These are phyloP conservation scores for Neonectria hederae DNA, from an alignment of 2,329 filamentous ascomycete genomes.

Conservation along the genomic window DNA sequence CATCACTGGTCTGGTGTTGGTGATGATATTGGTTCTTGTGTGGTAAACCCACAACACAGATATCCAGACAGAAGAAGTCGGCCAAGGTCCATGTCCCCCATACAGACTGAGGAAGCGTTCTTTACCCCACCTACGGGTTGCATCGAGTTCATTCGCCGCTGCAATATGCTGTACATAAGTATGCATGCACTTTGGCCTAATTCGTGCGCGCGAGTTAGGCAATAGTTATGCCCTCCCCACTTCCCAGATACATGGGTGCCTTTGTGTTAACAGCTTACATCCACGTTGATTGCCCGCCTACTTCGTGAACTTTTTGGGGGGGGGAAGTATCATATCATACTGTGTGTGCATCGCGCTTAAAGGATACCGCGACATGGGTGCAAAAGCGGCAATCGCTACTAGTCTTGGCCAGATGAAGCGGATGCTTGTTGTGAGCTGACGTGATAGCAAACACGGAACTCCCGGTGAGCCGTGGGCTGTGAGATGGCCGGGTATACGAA, in stretches of 20 bases:
- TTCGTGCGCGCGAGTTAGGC: conserved; percentile 7
- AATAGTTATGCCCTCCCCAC: conserved; percentile 6
- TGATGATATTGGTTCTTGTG: background rate
- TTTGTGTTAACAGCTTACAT: background rate
- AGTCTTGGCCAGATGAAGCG: background rate
- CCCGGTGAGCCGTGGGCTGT: background rate
- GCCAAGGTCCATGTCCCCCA: background rate
- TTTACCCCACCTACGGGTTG: conserved; percentile 10
- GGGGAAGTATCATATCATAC: background rate
- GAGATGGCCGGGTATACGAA: background rate
- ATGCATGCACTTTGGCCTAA: conserved; percentile 20
- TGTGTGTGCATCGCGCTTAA: background rate
- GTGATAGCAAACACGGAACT: background rate
- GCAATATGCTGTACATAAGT: background rate
- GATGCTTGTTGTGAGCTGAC: background rate
- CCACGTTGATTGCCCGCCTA: background rate
- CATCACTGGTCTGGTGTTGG: background rate
- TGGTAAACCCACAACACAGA: background rate
- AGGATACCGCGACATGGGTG: background rate
- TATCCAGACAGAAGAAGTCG: background rate
- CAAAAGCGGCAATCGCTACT: background rate
- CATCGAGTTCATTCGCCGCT: conserved; percentile 8
- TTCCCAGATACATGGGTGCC: background rate
- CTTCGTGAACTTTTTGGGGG: no score
- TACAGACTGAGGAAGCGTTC: background rate